These are phyloP conservation scores for Pseudopithomyces chartarum DNA, from an alignment of 2,329 filamentous ascomycete species.

Conservation along the genomic window DNA sequence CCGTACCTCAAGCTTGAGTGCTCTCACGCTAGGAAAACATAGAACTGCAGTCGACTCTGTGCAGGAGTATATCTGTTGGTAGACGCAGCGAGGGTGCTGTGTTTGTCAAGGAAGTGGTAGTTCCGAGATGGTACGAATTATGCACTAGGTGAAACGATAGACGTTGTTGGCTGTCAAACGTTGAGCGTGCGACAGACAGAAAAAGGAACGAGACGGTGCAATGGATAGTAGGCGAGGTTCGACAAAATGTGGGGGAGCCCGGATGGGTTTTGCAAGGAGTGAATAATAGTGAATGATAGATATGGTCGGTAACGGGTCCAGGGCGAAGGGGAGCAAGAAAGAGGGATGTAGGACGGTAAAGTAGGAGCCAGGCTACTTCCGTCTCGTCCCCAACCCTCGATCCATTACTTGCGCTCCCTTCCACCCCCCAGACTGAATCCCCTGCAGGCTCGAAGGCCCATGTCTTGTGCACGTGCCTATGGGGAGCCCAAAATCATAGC, in stretches of 20 bases:
- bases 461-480: slow-evolving; percentile 24
- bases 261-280: slow-evolving; percentile 19
- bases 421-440: slow-evolving; percentile 25
- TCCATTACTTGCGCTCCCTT: too few species aligned
- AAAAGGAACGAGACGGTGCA: slow-evolving; percentile 23
- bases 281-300: slow-evolving; percentile 27
- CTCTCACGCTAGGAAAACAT: slow-evolving; percentile 20
- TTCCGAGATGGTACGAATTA: slow-evolving; percentile 16
- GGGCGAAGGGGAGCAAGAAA: slow-evolving; percentile 26
- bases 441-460: slow-evolving; percentile 29
- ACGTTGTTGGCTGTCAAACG: slow-evolving; percentile 19
- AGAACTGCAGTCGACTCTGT: slow-evolving; percentile 6
- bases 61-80: not conserved
- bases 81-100: not conserved
- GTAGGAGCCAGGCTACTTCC: slow-evolving; percentile 31
- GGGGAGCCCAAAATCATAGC: slow-evolving; percentile 28
- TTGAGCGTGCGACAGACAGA: slow-evolving; percentile 22
- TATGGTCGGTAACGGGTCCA: slow-evolving; percentile 27
- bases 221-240: slow-evolving; percentile 9
- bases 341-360: slow-evolving; percentile 35
- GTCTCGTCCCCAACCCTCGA: slow-evolving; percentile 6
- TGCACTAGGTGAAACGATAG: slow-evolving; percentile 34
- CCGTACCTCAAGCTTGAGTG: slow-evolving; percentile 8
- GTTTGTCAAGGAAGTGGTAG: slow-evolving; percentile 20
- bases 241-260: slow-evolving; percentile 3